A percentile compares a stretch with the other conserved stretches of the same genome.
Conservation (phyloP, 345 rosid genomes). For the Lepidium sativum region DNA sequence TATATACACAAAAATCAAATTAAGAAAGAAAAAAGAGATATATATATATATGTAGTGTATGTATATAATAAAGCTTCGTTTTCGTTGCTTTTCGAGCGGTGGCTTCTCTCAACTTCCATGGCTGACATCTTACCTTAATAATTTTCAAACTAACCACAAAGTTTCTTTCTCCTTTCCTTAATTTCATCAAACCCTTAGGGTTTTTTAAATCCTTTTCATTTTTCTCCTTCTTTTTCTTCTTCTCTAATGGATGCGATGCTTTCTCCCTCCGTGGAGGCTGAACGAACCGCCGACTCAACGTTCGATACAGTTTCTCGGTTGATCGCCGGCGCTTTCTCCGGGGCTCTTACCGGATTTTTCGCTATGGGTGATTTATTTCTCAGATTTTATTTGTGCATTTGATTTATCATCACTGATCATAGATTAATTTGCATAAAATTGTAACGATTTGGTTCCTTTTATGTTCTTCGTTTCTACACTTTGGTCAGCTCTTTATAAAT, state of each 20-base stretch:
- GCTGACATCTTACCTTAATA: slow-evolving; percentile 8
- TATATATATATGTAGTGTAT: neutral
- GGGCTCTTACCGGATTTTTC: slow-evolving; percentile 57
- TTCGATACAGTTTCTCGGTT: slow-evolving; percentile 37
- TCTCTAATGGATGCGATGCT: slow-evolving; percentile 30
- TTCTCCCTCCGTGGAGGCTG: slow-evolving; percentile 27
- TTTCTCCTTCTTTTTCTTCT: neutral
- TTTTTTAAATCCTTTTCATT: neutral
- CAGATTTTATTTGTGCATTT: slow-evolving; percentile 8
- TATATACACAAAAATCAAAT: neutral
- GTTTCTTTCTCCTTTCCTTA: neutral
- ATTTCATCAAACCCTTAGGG: slow-evolving; percentile 5
- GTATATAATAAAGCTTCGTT: neutral
- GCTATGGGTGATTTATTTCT: slow-evolving; percentile 39
- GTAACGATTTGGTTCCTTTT: neutral
- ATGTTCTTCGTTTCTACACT: neutral
- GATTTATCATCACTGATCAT: neutral
- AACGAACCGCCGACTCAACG: slow-evolving; percentile 22
- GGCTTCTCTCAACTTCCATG: slow-evolving; percentile 23
- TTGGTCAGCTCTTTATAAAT: neutral
- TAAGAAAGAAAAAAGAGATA: too few species aligned
- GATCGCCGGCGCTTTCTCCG: slow-evolving; percentile 45
- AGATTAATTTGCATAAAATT: neutral
- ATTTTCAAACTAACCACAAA: neutral
- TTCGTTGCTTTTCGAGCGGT: slow-evolving; percentile 14